These are phyloP conservation scores for Penicillium sp. DNA, from an alignment of 2,329 filamentous ascomycete genomes.

Conservation along the genomic window DNA sequence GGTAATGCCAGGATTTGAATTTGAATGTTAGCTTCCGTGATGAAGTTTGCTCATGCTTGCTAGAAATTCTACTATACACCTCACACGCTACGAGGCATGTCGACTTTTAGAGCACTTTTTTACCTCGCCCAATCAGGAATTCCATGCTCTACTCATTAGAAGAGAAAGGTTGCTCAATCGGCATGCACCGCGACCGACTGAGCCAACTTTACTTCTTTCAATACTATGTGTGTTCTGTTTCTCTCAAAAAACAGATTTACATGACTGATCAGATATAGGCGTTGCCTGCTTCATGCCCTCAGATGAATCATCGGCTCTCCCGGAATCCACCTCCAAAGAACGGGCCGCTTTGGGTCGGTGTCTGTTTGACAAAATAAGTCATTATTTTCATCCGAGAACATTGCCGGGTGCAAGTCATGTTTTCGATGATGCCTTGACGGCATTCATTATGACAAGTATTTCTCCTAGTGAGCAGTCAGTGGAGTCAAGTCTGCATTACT, in stretches of 20 bases:
- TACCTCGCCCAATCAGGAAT: constrained; percentile 6
- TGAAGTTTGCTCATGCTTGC: background rate
- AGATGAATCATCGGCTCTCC: background rate
- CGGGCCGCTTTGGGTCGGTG: constrained; percentile 3
- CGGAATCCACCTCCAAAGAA: constrained; percentile 1
- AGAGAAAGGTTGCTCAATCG: constrained; percentile 4
- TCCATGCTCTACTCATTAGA: background rate
- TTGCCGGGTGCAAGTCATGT: background rate
- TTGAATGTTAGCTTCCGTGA: no score
- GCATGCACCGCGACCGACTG: background rate
- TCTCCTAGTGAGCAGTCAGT: constrained; percentile 6
- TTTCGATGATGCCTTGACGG: constrained; percentile 4
- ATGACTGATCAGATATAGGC: background rate
- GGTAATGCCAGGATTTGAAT: background rate
- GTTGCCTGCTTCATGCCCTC: constrained; percentile 6
- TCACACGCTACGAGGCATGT: constrained; percentile 6
- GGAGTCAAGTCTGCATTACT: constrained; percentile 4
- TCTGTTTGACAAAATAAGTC: background rate
- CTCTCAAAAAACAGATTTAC: background rate
- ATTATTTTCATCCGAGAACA: constrained; percentile 1
- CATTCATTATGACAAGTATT: constrained; percentile 3
- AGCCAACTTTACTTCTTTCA: constrained; percentile 4
- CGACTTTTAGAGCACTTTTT: constrained; percentile 6
- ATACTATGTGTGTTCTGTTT: background rate
- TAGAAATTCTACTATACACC: background rate